Conservation (phyloP, 768 basidiomycete species). For the Rubroboletus satanas region DNA sequence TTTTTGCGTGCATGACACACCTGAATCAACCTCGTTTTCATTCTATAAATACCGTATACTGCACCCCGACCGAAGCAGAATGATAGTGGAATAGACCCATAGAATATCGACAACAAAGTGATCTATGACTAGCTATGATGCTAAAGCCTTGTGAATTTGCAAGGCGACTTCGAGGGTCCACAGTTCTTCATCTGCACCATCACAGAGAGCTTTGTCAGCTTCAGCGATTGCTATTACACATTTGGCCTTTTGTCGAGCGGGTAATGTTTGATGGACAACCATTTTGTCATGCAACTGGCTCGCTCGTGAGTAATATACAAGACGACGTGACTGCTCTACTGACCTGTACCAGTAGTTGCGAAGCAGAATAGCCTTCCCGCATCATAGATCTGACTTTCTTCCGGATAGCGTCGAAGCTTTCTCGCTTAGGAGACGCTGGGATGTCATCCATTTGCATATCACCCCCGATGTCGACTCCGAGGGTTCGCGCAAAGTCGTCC, state of each 20-base stretch:
- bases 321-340: slow-evolving; percentile 17
- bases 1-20: slow-evolving; percentile 12
- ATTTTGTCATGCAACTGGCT: slow-evolving; percentile 85
- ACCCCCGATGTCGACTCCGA: slow-evolving; percentile 70
- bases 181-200: slow-evolving; percentile 96
- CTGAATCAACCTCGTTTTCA: slow-evolving; percentile 10
- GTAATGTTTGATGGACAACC: slow-evolving; percentile 75
- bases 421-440: slow-evolving; percentile 21
- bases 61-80: background rate
- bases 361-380: slow-evolving; percentile 88
- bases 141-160: slow-evolving; percentile 62
- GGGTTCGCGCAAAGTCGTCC: slow-evolving; percentile 56
- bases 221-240: slow-evolving; percentile 87
- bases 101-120: background rate
- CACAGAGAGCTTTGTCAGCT: slow-evolving; percentile 92
- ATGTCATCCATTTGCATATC: slow-evolving; percentile 46
- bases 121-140: slow-evolving; percentile 7
- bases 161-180: slow-evolving; percentile 91
- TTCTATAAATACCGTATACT: slow-evolving; percentile 1
- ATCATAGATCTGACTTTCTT: slow-evolving; percentile 71
- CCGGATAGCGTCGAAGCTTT: slow-evolving; percentile 60
- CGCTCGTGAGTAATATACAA: slow-evolving; percentile 6
- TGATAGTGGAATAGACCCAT: background rate
- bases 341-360: slow-evolving; percentile 87
- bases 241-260: slow-evolving; percentile 72